Base-by-base conservation (phyloP, 352 stramenopile species). In the Globisporangium lucens region DNA sequence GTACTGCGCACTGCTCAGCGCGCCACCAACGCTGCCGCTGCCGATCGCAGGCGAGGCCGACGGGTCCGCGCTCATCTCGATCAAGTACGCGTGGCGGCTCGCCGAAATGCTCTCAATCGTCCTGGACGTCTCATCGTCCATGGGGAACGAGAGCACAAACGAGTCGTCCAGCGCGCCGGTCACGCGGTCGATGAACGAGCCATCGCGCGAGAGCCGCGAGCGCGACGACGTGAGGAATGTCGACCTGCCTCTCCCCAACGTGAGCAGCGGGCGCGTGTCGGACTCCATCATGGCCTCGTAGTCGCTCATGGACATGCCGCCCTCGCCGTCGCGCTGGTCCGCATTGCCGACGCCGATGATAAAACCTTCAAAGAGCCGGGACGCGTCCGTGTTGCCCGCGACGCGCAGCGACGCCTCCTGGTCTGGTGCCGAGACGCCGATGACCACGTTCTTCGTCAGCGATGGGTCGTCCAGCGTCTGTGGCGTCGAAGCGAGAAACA, bases 141-240 rank as follows among this genome's bases (percentile, higher is more conserved):
- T 79, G 1, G 85, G 85, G 36, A 93, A 89, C n/a, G 82, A 91
- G 15, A 93, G 69, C 61, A 93, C 82, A 27, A 93, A 89, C 22
- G 79, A 77, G n/a, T 79, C 75, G 58, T 80, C 70, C 20, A 63
- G 12, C 3, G 55, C 67, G 2, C 61, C 72, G 17, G n/a, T 57
- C 24, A n/a, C 77, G 38, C 71, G 76, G 38, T 83, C 72, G 49
- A 86, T 64, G 46, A 80, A 79, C 3, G 78, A 83, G 27, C 67
- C 58, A 13, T 70, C 61, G 2, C 70, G 68, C 3, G 79, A 84
- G 24, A 89, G 71, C 2, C 72, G 74, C 38, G 83, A 91, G 36
- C 72, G 78, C 43, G 71, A 73, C 27, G 82, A 87, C 56, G 69
- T 75, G 33, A 89, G 38, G 63, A 78, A 82, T 38, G 77, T 87